A percentile compares a stretch with the other conserved stretches of the same genome.
Conservation (phyloP, 169 alveolate species). For the Amoebophrya sp. region DNA sequence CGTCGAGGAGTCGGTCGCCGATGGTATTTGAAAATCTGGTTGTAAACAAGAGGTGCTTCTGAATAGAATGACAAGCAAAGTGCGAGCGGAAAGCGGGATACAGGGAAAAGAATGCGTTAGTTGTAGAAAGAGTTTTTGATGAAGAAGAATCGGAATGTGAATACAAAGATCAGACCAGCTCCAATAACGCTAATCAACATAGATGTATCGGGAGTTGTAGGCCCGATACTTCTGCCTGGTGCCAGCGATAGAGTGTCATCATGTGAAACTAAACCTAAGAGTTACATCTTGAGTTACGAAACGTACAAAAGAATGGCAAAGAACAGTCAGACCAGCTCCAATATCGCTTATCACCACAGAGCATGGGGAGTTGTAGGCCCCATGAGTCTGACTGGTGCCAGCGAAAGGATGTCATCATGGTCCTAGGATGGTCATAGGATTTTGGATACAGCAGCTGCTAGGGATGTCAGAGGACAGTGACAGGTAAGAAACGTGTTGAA, state of each 20-base stretch:
- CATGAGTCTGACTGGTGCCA: background rate
- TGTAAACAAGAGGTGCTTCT: background rate
- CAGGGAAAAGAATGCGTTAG: background rate
- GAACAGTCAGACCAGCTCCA: slow-evolving; percentile 20
- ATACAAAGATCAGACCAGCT: background rate
- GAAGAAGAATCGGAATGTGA: background rate
- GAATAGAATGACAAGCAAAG: too few relatives aligned
- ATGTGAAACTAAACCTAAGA: background rate
- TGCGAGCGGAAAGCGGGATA: too few relatives aligned
- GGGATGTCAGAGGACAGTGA: too few relatives aligned
- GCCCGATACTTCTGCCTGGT: background rate
- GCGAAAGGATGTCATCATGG: slow-evolving; percentile 1
- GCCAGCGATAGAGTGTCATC: slow-evolving; percentile 10
- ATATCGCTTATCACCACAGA: background rate
- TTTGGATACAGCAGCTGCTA: too few relatives aligned
- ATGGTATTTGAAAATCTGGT: background rate
- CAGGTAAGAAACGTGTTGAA: too few relatives aligned
- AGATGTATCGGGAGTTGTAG: background rate
- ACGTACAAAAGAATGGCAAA: too few relatives aligned
- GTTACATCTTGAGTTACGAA: too few relatives aligned
- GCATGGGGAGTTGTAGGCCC: background rate
- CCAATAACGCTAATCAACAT: background rate
- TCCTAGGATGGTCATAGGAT: too few relatives aligned
- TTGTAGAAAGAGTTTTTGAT: background rate
- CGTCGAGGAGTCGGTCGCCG: slow-evolving; percentile 15